Evolutionary conservation across 2,329 filamentous ascomycete species (phyloP), one percentile per base, ranked within the genome.

Genomic region (Samsoniella hepiali): DNA sequence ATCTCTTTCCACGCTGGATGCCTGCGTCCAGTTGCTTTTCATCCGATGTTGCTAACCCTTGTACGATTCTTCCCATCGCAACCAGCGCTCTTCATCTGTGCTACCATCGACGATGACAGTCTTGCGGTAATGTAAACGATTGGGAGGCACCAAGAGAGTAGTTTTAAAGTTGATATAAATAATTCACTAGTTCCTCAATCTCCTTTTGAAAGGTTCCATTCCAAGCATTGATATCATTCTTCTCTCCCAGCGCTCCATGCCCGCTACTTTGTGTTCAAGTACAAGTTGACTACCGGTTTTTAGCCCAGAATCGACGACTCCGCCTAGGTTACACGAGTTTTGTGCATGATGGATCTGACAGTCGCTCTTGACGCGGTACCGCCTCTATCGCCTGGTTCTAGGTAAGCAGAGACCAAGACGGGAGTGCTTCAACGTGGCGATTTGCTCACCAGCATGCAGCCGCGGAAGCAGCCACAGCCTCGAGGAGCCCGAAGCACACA

Each of bases 361-460:
- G 45, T 45, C 44, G 47, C 34, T n/a, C 45, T 57, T 17, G 60
- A 63, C 40, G 60, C 60, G 7, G 60, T 63, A 15, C 60, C 60
- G 15, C 60, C 60, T 32, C 60, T 63, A 3, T 63, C 60, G 6
- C 60, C 60, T 13, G 60, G 50, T 11, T 63, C 60, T 6, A 63
- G 60, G 60, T 63, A 63, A 44, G 60, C 53, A 6, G 36, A 42
- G 11, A 22, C 49, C 15, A n/a, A 40, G 11, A 27, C 17, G 45
- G 10, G 31, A 31, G 13, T 42, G 42, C 47, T 38, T 17, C 15
- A 31, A 27, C 9, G 22, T 47, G n/a, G 29, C 47, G 31, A 8
- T 15, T 44, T 62, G 40, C 51, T 62, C 27, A 61, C 32, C 29
- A 49, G 29, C 15, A 10, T 27, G 38, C 44, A 27, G 4, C 53